A percentile compares a stretch with the other conserved stretches of the same genome.
These are phyloP conservation scores for Colletotrichum endophyticum DNA, from an alignment of 2,329 filamentous ascomycete species.

Conservation along the genomic window DNA sequence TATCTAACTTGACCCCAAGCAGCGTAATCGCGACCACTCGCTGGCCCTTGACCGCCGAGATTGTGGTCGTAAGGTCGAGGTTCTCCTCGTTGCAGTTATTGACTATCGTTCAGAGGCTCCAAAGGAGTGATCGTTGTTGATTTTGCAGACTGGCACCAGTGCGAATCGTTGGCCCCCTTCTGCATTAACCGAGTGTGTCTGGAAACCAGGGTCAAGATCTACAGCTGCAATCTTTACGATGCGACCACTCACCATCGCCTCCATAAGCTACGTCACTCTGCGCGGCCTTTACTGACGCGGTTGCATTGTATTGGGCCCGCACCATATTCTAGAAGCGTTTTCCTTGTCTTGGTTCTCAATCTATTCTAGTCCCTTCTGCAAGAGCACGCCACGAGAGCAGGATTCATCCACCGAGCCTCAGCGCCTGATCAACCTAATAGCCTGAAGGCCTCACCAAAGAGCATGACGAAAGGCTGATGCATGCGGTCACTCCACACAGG, in stretches of 20 bases:
- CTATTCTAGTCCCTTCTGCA: neutral
- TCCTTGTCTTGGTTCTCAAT: neutral
- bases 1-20: neutral
- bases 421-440: neutral
- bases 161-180: neutral
- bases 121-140: neutral
- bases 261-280: neutral
- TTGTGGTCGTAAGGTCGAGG: neutral
- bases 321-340: neutral
- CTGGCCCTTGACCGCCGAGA: neutral
- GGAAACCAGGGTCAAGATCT: neutral
- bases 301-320: neutral
- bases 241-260: neutral
- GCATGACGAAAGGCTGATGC: neutral
- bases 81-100: neutral
- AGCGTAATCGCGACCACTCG: neutral
- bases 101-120: neutral
- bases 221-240: neutral
- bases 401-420: neutral
- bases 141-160: neutral
- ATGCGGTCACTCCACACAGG: neutral
- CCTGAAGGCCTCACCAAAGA: neutral
- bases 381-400: neutral
- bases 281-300: neutral
- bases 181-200: neutral